Evolutionary conservation across 108 stramenopile species (phyloP).

Genomic region (Epipyxis sp.): DNA sequence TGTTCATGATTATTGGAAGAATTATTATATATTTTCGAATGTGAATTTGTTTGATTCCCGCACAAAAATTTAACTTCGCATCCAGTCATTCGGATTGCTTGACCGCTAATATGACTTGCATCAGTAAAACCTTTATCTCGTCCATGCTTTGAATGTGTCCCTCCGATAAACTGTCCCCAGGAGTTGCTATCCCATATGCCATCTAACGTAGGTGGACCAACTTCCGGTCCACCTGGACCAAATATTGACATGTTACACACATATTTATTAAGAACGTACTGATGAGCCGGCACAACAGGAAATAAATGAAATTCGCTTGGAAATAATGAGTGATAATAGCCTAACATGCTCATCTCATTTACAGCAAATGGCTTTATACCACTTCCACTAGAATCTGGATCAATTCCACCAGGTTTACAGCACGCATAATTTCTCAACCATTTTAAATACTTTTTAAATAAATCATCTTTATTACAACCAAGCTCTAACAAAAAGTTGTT

Average conservation of each 20-base stretch:
- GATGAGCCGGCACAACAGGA: constrained; percentile 1
- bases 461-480: not conserved
- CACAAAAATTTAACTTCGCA: not conserved
- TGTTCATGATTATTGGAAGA: not conserved
- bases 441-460: not conserved
- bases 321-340: not conserved
- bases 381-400: not conserved
- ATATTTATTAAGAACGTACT: not conserved
- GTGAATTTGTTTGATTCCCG: constrained; percentile 4
- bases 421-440: not conserved
- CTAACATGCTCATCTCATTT: constrained; percentile 34
- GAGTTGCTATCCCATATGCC: constrained; percentile 26
- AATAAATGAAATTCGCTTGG: not conserved
- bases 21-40: not conserved
- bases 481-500: constrained; percentile 26
- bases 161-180: constrained; percentile 29
- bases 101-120: not conserved
- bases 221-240: constrained; percentile 5
- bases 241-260: not conserved
- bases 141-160: constrained; percentile 9
- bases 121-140: constrained; percentile 17
- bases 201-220: not conserved
- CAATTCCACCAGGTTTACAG: constrained; percentile 6
- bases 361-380: constrained; percentile 14
- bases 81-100: not conserved